A percentile compares a stretch with the other conserved stretches of the same genome.
Conservation (phyloP, 1,284 basidiomycete species). For the Tausonia pullulans region DNA sequence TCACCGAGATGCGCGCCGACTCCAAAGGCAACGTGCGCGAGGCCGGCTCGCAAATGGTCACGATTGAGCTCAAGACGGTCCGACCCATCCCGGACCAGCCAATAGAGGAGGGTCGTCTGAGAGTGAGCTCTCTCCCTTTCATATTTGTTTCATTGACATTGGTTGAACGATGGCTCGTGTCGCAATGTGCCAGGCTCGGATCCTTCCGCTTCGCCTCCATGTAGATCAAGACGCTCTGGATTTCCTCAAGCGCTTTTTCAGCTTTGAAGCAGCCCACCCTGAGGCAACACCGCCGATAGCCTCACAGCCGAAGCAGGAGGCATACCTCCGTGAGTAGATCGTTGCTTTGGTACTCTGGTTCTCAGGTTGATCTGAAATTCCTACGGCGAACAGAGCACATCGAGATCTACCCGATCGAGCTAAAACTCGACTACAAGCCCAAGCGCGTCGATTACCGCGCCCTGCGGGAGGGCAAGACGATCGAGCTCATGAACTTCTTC, state of each 20-base stretch:
- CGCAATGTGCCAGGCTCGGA: conserved; percentile 51
- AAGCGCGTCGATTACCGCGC: conserved; percentile 90
- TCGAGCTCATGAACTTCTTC: conserved; percentile 99
- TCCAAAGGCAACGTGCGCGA: conserved; percentile 74
- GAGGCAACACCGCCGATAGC: conserved; percentile 1
- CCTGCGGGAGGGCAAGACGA: conserved; percentile 79
- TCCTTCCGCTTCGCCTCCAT: conserved; percentile 79
- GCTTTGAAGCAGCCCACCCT: conserved; percentile 52
- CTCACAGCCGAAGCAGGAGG: conserved; percentile 11
- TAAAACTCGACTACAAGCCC: conserved; percentile 97
- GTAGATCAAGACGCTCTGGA: conserved; percentile 98
- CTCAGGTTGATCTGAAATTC: neutral
- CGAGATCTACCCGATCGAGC: conserved; percentile 66
- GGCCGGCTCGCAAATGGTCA: conserved; percentile 86
- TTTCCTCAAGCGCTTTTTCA: conserved; percentile 92
- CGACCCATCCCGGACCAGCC: conserved; percentile 53
- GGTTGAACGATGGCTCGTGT: neutral
- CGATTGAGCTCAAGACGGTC: conserved; percentile 64
- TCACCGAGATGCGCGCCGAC: conserved; percentile 72
- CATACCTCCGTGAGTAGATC: conserved; percentile 34
- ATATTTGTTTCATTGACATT: neutral
- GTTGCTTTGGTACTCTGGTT: neutral
- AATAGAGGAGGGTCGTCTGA: conserved; percentile 67
- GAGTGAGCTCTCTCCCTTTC: conserved; percentile 42
- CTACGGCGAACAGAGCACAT: conserved; percentile 51